Percentiles rank a stretch among this genome's conserved stretches.
phyloP scores from a whole-genome alignment of 192 early-diverging fungal species.

The Backusella sp. region DNA sequence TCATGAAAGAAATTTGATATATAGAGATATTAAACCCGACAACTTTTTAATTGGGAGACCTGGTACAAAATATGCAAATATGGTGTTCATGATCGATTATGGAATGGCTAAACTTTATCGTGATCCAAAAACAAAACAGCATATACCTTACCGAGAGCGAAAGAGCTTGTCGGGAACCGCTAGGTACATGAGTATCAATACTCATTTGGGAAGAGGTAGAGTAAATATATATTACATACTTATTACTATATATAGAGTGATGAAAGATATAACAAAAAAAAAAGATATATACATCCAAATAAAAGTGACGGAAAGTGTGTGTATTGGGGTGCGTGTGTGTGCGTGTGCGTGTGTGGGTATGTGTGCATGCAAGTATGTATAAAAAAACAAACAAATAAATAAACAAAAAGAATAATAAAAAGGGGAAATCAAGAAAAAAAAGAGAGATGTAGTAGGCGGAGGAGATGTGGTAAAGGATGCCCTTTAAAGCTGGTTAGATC shows the following conservation, averaged over 20 bases:
- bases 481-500: neutral
- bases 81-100: constrained; percentile 93
- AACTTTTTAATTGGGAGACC: constrained; percentile 95
- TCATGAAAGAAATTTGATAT: constrained; percentile 93
- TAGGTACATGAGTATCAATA: constrained; percentile 98
- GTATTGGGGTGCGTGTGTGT: neutral
- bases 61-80: constrained; percentile 58
- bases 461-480: neutral
- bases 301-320: neutral
- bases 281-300: neutral
- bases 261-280: neutral
- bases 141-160: constrained; percentile 97
- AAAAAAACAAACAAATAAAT: neutral
- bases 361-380: neutral
- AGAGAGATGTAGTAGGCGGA: neutral
- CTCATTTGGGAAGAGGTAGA: constrained; percentile 88
- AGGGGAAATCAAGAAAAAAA: neutral
- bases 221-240: neutral
- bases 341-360: neutral
- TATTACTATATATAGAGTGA: neutral
- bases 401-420: neutral
- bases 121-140: constrained; percentile 94
- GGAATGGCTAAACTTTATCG: constrained; percentile 99
- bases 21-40: constrained; percentile 99
- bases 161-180: constrained; percentile 95